phyloP scores from a whole-genome alignment of 495 filamentous ascomycete species.

The Clohesyomyces aquaticus region DNA sequence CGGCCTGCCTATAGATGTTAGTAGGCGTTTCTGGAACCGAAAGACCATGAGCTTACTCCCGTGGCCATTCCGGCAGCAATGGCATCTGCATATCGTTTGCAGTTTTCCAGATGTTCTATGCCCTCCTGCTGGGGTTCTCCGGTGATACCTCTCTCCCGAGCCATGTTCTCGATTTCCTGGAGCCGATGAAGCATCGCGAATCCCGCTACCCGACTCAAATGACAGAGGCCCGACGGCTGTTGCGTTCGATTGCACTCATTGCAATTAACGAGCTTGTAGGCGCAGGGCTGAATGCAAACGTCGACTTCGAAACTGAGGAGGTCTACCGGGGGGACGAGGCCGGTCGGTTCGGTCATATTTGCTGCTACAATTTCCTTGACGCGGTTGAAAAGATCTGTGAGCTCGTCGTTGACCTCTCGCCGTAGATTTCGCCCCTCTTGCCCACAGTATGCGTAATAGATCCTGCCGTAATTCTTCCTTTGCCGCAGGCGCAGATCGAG shows the following conservation, averaged over 20 bases:
- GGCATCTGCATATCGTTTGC: neutral
- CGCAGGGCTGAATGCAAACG: neutral
- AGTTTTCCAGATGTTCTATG: neutral
- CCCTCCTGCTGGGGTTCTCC: neutral
- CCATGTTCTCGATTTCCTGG: slow-evolving; percentile 1
- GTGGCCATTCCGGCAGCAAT: neutral
- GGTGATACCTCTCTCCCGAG: slow-evolving; percentile 2
- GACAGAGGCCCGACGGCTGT: neutral
- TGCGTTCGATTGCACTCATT: neutral
- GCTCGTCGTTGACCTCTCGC: neutral
- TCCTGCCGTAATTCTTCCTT: neutral
- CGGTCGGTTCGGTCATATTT: neutral
- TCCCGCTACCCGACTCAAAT: neutral
- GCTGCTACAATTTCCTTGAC: slow-evolving; percentile 1
- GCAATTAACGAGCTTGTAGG: neutral
- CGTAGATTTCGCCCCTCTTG: neutral
- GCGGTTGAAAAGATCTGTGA: neutral
- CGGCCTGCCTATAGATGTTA: neutral
- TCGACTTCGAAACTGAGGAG: slow-evolving; percentile 1
- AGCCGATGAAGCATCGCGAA: slow-evolving; percentile 1
- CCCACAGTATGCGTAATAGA: neutral
- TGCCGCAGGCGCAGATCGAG: neutral
- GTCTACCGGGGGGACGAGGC: neutral
- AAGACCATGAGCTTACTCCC: neutral
- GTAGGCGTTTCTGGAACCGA: neutral